Base-by-base conservation (phyloP, 2,329 filamentous ascomycete genomes). In the Paraconiothyrium sp. region DNA sequence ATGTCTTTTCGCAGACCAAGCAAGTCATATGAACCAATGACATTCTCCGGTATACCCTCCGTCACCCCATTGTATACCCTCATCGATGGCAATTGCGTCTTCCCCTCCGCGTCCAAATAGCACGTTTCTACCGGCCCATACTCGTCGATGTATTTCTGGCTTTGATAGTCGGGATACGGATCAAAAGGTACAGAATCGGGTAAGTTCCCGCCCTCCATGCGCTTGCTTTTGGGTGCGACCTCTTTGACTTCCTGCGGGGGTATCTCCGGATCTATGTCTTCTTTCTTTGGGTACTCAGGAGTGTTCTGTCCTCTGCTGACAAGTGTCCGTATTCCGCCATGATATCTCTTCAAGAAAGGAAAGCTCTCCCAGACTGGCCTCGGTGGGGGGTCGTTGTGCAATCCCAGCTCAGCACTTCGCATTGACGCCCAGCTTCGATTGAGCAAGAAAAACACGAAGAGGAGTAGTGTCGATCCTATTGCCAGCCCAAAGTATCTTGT, bases 291-390 rank as follows among this genome's bases (percentile, higher is more conserved):
- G 74, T 97, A 98, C 73, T 98, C 92, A 0, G 94, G 90, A 10
- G 85, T 82, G 67, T 94, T 94, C 51, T 92, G 83, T 14, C 84
- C 77, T 30, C 88, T 81, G 0, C 88, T 79, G 0, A 92, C 87
- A 63, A 99, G 75, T 0, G 86, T 90, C 66, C 90, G 85, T 61
- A 99, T 85, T 0, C 95, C 95, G 14, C 93, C 94, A 76, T 97
- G 95, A 76, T 97, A 99, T 65, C 94, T 86, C 62, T 90, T 90
- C 63, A 99, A 79, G 72, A 97, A 96, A 0, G 89, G 88, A 75
- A 97, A 98, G 10, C 86, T 87, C 76, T 97, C 92, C 93, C 94
- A 98, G n/a, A 86, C 79, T 0, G 89, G 88, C 13, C 92, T 91
- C 22, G 88, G 86, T 0, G 86, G 79, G 0, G 88, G 84, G 13